Evolutionary conservation across 176 grass and related monocot genomes (phyloP).

Genomic region (Musa schizocarpa): DNA sequence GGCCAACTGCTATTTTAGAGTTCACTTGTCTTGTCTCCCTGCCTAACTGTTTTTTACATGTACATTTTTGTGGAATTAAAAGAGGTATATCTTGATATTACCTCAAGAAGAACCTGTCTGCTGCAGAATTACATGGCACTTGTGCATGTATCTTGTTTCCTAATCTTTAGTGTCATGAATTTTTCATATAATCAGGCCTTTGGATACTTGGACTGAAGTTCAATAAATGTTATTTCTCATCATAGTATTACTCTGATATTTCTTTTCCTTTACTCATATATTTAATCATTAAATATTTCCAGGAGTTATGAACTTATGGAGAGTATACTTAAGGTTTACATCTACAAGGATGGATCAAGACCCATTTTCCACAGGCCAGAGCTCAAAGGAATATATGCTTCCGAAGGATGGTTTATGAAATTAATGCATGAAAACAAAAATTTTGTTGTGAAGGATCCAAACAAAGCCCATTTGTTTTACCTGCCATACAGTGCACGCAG

Average conservation of each 20-base stretch:
- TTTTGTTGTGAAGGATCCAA: constrained; percentile 3
- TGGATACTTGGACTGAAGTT: no score
- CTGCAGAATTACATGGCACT: no score
- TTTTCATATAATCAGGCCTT: no score
- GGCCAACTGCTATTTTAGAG: no score
- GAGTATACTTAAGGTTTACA: neutral
- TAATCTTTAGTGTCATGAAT: no score
- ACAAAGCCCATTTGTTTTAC: constrained; percentile 3
- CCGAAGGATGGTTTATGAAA: constrained; percentile 3
- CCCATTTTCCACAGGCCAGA: neutral
- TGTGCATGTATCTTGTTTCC: no score
- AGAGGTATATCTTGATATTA: no score
- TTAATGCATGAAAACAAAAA: neutral
- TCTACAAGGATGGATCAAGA: neutral
- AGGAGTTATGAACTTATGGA: constrained; percentile 3
- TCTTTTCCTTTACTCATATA: neutral
- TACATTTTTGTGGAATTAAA: no score
- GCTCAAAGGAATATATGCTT: constrained; percentile 1
- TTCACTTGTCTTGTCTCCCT: no score
- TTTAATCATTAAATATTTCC: neutral
- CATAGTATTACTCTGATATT: neutral
- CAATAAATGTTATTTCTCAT: no score
- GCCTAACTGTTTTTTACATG: no score
- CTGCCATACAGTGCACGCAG: neutral
- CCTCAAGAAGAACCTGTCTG: no score